A percentile compares a stretch with the other conserved stretches of the same genome.
Conservation (phyloP, 106 monocot species). For the Narthecium ossifragum region DNA sequence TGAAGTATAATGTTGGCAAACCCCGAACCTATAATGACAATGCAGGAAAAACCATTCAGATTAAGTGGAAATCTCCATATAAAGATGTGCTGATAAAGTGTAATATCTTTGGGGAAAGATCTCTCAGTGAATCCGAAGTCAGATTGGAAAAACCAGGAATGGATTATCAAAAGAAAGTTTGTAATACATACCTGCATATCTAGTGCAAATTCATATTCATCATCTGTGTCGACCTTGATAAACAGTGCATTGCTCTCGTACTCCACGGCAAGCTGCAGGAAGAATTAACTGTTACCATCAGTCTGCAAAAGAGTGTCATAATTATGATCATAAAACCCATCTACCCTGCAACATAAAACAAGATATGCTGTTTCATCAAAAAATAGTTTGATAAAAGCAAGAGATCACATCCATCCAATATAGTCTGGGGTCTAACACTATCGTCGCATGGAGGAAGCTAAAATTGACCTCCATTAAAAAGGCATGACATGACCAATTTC, state of each 20-base stretch:
- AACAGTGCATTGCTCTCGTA: conserved; percentile 64
- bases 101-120: too few species aligned
- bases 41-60: too few species aligned
- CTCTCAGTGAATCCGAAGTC: too few species aligned
- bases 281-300: background rate
- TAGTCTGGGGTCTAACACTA: background rate
- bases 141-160: background rate
- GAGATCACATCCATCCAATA: too few species aligned
- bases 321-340: background rate
- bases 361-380: background rate
- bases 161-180: background rate
- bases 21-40: conserved; percentile 50
- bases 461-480: too few species aligned
- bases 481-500: too few species aligned
- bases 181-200: conserved; percentile 52
- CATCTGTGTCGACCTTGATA: conserved; percentile 95
- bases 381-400: too few species aligned
- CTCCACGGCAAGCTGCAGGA: conserved; percentile 60
- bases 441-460: background rate
- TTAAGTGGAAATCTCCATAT: too few species aligned
- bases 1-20: conserved; percentile 77
- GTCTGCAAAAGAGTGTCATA: background rate
- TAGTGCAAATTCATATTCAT: conserved; percentile 84
- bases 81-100: too few species aligned
- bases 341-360: background rate